Percentiles rank a stretch among this genome's conserved stretches.
Conservation (phyloP, 2,329 filamentous ascomycete genomes). For the Leptographium wingfieldii region DNA sequence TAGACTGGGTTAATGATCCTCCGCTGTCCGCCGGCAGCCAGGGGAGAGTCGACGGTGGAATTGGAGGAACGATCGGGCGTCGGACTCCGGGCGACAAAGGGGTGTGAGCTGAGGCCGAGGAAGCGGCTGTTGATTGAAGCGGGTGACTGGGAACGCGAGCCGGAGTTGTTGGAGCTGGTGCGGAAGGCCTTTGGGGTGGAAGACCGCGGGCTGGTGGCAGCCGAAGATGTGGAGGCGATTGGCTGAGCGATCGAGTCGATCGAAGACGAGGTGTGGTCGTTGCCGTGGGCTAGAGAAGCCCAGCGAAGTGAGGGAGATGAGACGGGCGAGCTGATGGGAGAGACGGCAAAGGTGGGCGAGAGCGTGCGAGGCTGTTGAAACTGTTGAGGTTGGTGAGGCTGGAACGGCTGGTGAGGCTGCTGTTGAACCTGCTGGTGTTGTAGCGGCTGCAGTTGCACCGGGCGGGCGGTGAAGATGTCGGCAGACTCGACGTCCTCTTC, state of each 20-base stretch:
- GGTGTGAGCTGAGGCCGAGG: slow-evolving; percentile 20
- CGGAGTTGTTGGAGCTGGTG: slow-evolving; percentile 6
- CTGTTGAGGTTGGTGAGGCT: too few species aligned
- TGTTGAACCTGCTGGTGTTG: neutral
- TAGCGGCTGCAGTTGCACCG: too few species aligned
- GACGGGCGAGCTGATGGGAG: slow-evolving; percentile 12
- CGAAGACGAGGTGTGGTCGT: neutral
- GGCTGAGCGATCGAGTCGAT: neutral
- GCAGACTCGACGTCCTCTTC: neutral
- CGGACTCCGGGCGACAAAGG: slow-evolving; percentile 5
- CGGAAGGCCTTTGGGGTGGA: neutral
- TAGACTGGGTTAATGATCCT: neutral
- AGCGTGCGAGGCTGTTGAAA: neutral
- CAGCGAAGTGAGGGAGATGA: slow-evolving; percentile 30
- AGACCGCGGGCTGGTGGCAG: slow-evolving; percentile 10
- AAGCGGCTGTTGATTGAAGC: slow-evolving; percentile 17
- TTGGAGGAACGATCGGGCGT: slow-evolving; percentile 3
- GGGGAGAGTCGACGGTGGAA: slow-evolving; percentile 7
- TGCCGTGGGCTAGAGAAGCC: slow-evolving; percentile 27
- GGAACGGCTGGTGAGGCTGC: neutral
- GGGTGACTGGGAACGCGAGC: slow-evolving; percentile 9
- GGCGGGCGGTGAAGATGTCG: neutral
- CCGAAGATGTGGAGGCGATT: slow-evolving; percentile 5
- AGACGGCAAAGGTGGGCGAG: slow-evolving; percentile 12
- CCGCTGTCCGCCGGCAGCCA: slow-evolving; percentile 10